Evolutionary conservation across 805 yeast genomes (phyloP).

Genomic region (Yarrowia deformans): DNA sequence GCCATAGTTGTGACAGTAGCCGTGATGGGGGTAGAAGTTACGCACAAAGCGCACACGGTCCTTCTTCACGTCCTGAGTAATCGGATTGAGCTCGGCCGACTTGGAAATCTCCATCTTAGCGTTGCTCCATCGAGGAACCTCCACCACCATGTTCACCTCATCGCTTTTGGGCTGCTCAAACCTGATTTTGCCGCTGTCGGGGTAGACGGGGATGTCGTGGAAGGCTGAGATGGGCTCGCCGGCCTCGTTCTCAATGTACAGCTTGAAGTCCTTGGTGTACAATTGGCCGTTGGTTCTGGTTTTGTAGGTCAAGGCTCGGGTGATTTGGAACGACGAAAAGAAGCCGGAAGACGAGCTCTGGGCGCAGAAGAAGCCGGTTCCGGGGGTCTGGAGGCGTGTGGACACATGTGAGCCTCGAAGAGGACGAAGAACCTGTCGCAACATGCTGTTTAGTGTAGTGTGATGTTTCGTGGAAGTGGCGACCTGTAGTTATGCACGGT

Average conservation of each 20-base stretch:
- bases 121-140: constrained; percentile 98
- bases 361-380: constrained; percentile 11
- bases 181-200: constrained; percentile 74
- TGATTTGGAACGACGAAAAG: constrained; percentile 9
- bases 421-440: constrained; percentile 5
- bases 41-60: constrained; percentile 77
- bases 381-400: neutral
- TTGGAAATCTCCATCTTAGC: constrained; percentile 88
- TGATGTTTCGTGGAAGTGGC: neutral
- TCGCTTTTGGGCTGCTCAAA: constrained; percentile 49
- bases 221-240: constrained; percentile 70
- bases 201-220: constrained; percentile 82
- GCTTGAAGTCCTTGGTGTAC: constrained; percentile 82
- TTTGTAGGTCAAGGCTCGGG: constrained; percentile 57
- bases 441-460: neutral
- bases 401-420: neutral
- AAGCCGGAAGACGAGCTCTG: constrained; percentile 11
- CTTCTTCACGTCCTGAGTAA: constrained; percentile 78
- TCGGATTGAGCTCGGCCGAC: constrained; percentile 69
- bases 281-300: constrained; percentile 87
- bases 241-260: constrained; percentile 81
- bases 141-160: constrained; percentile 76
- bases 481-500: no score
- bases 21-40: constrained; percentile 82
- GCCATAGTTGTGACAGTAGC: constrained; percentile 84